Percentiles rank a stretch among this genome's conserved stretches.
phyloP scores from a whole-genome alignment of 2,329 filamentous ascomycete genomes.

The Xylaria sp. region DNA sequence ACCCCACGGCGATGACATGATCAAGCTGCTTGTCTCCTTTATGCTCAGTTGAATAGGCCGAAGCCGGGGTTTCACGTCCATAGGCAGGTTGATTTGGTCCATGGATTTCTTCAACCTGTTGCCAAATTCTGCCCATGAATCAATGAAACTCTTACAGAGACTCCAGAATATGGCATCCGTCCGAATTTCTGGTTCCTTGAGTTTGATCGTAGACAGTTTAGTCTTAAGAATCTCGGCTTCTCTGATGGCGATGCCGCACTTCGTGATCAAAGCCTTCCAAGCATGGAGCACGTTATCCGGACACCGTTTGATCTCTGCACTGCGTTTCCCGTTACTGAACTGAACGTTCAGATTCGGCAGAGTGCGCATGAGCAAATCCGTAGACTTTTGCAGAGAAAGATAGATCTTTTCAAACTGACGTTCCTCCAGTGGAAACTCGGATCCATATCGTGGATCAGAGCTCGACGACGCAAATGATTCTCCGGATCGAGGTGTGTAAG shows the following conservation, averaged over 20 bases:
- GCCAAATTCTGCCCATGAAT: constrained; percentile 63
- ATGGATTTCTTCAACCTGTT: constrained; percentile 52
- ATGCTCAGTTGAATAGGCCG: constrained; percentile 76
- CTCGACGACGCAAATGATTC: constrained; percentile 67
- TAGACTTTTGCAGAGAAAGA: constrained; percentile 65
- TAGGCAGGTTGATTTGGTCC: constrained; percentile 48
- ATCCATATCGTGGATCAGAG: constrained; percentile 46
- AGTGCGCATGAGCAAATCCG: constrained; percentile 65
- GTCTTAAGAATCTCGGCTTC: constrained; percentile 68
- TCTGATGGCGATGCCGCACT: constrained; percentile 64
- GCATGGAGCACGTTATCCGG: constrained; percentile 56
- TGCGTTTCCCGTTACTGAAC: constrained; percentile 58
- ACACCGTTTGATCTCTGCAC: constrained; percentile 55
- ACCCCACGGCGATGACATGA: constrained; percentile 56
- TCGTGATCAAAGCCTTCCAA: constrained; percentile 66
- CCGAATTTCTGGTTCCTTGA: constrained; percentile 75
- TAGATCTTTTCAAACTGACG: constrained; percentile 78
- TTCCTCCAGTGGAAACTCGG: constrained; percentile 70
- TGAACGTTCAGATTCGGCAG: constrained; percentile 66
- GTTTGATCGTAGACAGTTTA: constrained; percentile 71
- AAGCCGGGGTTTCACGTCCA: constrained; percentile 68
- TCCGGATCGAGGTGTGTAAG: constrained; percentile 71
- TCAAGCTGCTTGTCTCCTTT: constrained; percentile 71
- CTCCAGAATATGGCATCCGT: constrained; percentile 59
- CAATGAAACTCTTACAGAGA: constrained; percentile 69